Percentiles rank a stretch among this genome's conserved stretches.
phyloP scores from a whole-genome alignment of 31 red algal species.

The Odonthalia washingtoniensis region DNA sequence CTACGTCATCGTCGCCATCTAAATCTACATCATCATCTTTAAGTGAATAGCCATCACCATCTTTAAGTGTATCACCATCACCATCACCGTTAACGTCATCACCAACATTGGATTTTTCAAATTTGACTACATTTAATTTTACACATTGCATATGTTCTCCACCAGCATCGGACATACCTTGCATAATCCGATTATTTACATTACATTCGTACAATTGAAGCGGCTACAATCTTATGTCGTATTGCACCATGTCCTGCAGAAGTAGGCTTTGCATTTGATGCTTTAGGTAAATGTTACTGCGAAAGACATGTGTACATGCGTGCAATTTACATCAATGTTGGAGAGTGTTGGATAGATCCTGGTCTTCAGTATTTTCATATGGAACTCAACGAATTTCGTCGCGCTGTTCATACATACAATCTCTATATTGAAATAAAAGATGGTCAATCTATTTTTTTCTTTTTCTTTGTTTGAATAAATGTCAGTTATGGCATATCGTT shows the following conservation, averaged over 20 bases:
- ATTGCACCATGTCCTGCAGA: not conserved
- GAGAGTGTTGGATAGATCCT: not conserved
- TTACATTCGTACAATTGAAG: not conserved
- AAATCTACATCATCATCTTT: too few relatives aligned
- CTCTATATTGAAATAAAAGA: too few relatives aligned
- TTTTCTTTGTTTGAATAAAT: too few relatives aligned
- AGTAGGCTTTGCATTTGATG: not conserved
- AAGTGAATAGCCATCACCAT: not conserved
- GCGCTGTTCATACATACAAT: too few relatives aligned
- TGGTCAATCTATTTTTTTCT: too few relatives aligned
- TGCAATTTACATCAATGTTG: slow-evolving; percentile 1
- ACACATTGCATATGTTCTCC: not conserved
- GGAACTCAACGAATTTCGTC: too few relatives aligned
- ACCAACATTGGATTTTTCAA: not conserved
- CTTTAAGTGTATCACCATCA: not conserved
- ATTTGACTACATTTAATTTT: not conserved
- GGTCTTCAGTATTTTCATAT: not conserved
- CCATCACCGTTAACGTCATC: too few relatives aligned
- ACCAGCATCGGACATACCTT: not conserved
- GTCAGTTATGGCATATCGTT: too few relatives aligned
- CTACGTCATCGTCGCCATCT: too few relatives aligned
- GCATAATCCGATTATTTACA: not conserved
- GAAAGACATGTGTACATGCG: not conserved
- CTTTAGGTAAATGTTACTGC: not conserved
- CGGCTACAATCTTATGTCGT: not conserved